Base-by-base conservation (phyloP, 345 rosid genomes). In the Excoecaria agallocha region DNA sequence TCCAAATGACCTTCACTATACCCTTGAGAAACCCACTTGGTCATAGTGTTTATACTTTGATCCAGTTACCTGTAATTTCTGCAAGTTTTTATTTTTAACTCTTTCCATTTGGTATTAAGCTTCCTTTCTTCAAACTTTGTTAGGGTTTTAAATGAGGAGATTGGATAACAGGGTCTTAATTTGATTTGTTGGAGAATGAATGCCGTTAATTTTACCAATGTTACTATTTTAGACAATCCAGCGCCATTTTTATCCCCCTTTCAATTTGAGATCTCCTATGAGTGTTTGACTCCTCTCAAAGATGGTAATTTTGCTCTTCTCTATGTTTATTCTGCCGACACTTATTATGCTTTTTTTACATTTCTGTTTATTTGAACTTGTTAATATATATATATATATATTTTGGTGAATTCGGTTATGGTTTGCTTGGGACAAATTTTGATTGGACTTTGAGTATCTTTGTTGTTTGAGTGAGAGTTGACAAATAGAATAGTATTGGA, bases 251-350 rank as follows among this genome's bases (percentile, higher is more conserved):
- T 85, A 68, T 84, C 88, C 73, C 96, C 99, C 0, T 90, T 95
- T 79, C 98, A 93, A 89, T 95, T 95, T 82, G 99, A 95, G 86
- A 93, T 95, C 76, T 93, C 99, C 15, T 95, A 95, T 76, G 99
- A 95, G 88, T 91, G 99, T 72, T 84, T 95, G 83, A 87, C 91
- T 65, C 90, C 98, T 77, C 98, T 95, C 72, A 88, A 95, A 82
- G 97, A 95, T 79, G 99, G 99, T 95, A 89, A 48, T 57, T 12
- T 72, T 66, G 25, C 66, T 62, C 46, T 48, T 41, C 24, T 9
- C 17, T 16, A 19, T 59, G 11, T 3, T 50, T 56, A 8, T 8
- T 20, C 19, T 49, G 8, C 17, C 12, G 15, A 51, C 15, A n/a
- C 3, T 57, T 22, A 20, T 25, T 2, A 12, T 19, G 4, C 9